Percentiles rank a stretch among this genome's conserved stretches.
Conservation (phyloP, 176 grass and related monocot genomes). For the Urochloa ruziziensis region DNA sequence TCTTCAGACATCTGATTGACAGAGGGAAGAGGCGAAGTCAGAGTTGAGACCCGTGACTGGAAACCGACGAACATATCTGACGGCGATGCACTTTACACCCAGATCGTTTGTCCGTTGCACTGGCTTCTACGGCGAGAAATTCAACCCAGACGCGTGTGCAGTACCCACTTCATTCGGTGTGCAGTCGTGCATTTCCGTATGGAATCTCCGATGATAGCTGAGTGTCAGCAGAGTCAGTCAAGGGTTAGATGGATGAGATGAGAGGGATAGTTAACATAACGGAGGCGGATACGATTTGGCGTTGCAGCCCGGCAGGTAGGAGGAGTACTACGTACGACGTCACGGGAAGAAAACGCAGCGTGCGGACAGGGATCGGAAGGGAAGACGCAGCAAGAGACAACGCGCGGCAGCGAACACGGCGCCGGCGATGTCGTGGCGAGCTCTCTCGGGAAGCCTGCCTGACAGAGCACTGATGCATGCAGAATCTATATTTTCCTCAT, state of each 20-base stretch:
- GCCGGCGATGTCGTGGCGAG: not conserved
- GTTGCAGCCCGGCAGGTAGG: not conserved
- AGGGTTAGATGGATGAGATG: not conserved
- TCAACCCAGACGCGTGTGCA: not conserved
- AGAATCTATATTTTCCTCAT: too few relatives aligned
- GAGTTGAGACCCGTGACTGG: not conserved
- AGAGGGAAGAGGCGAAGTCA: not conserved
- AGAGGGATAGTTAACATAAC: not conserved
- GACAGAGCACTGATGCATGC: too few relatives aligned
- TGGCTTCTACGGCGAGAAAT: not conserved
- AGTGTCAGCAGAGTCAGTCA: not conserved
- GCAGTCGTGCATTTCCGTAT: not conserved
- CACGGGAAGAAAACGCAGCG: not conserved
- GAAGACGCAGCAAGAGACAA: not conserved
- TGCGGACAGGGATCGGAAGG: not conserved
- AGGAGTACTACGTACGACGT: not conserved
- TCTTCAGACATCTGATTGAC: not conserved
- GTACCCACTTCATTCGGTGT: not conserved
- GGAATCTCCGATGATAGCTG: not conserved
- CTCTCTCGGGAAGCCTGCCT: not conserved
- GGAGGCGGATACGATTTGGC: not conserved
- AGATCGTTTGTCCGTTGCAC: not conserved
- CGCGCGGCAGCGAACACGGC: not conserved
- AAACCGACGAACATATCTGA: not conserved
- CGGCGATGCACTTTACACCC: not conserved